Evolutionary conservation across 2,329 filamentous ascomycete species (phyloP).

Genomic region (Xylogone sp.): DNA sequence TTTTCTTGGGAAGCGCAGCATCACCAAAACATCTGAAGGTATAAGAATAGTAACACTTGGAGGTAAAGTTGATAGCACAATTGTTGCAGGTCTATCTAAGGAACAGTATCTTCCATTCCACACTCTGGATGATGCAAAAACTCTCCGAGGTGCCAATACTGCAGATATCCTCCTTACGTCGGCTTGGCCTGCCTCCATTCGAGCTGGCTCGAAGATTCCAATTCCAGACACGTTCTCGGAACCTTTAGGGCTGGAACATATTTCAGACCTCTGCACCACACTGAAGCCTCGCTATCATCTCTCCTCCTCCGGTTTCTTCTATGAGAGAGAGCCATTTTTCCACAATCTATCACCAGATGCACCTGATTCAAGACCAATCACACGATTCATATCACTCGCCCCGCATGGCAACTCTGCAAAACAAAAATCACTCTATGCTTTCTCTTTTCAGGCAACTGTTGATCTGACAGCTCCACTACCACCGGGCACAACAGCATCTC

Average conservation of each 20-base stretch:
- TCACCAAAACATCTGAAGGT: conserved; percentile 85
- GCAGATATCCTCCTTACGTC: conserved; percentile 86
- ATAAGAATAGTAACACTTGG: conserved; percentile 84
- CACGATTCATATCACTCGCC: conserved; percentile 87
- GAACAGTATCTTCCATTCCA: conserved; percentile 77
- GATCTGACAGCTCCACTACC: conserved; percentile 61
- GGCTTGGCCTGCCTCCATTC: conserved; percentile 77
- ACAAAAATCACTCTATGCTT: conserved; percentile 78
- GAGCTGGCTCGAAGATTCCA: conserved; percentile 61
- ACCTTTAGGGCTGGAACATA: conserved; percentile 55
- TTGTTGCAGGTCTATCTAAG: conserved; percentile 59
- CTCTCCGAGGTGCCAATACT: conserved; percentile 69
- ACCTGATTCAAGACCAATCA: conserved; percentile 58
- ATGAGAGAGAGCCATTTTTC: conserved; percentile 90
- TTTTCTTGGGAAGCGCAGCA: conserved; percentile 82
- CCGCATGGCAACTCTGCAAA: conserved; percentile 72
- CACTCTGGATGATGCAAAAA: conserved; percentile 70
- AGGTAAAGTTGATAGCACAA: conserved; percentile 61
- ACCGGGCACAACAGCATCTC: conserved; percentile 69
- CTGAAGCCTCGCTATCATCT: conserved; percentile 94
- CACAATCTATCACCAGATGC: conserved; percentile 52
- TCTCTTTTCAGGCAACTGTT: conserved; percentile 62
- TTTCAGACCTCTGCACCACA: conserved; percentile 73
- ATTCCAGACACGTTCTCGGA: conserved; percentile 49
- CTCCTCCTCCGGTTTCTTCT: conserved; percentile 63